Conservation (phyloP, 176 grass and related monocot genomes). For the Lolium rigidum region DNA sequence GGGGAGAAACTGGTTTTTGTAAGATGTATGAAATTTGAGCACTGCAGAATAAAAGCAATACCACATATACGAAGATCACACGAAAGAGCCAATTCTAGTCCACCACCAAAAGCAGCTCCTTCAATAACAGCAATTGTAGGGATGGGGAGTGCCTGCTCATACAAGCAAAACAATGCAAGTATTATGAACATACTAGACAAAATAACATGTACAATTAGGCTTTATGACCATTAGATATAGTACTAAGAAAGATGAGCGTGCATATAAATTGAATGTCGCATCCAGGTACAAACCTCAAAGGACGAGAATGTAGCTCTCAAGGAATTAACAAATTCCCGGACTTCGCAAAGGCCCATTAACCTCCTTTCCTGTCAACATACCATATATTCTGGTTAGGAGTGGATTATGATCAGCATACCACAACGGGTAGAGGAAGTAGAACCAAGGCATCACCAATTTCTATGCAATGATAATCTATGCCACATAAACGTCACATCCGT, state of each 20-base stretch:
- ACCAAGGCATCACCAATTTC: background rate
- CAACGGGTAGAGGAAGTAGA: background rate
- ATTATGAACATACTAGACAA: slow-evolving; percentile 12
- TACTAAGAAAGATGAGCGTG: background rate
- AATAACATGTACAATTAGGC: background rate
- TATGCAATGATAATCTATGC: slow-evolving; percentile 4
- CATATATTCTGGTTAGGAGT: background rate
- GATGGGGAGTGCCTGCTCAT: slow-evolving; percentile 67
- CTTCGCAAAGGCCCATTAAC: slow-evolving; percentile 69
- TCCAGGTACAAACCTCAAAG: slow-evolving; percentile 67
- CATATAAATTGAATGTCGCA: slow-evolving; percentile 13
- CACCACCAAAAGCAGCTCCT: slow-evolving; percentile 90
- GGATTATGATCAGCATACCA: background rate
- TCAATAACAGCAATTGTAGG: slow-evolving; percentile 87
- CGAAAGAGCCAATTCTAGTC: slow-evolving; percentile 87
- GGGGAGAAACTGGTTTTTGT: background rate
- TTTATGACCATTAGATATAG: background rate
- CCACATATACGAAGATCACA: slow-evolving; percentile 93
- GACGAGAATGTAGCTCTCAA: slow-evolving; percentile 80
- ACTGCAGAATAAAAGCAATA: slow-evolving; percentile 40
- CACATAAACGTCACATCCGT: background rate
- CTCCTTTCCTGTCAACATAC: slow-evolving; percentile 67
- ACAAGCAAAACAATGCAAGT: slow-evolving; percentile 32
- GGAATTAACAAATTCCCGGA: slow-evolving; percentile 77
- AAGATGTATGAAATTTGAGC: background rate